Evolutionary conservation across 305 asterid genomes (phyloP).

Genomic region (Salvia sclarea): DNA sequence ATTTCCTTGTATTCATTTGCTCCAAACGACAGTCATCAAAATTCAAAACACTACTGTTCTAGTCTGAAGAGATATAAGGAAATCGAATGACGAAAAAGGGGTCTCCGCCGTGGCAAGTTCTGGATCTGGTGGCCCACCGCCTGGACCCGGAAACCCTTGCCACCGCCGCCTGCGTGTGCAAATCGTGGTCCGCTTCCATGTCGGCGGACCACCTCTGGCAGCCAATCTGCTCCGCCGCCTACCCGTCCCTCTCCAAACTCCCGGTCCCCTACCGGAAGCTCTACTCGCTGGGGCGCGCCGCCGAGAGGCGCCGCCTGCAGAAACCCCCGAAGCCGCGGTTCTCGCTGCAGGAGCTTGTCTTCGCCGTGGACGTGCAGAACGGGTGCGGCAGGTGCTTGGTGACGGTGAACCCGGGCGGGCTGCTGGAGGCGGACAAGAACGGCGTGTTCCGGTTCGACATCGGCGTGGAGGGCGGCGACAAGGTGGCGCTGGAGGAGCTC

Average conservation of each 20-base stretch:
- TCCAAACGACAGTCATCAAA: not conserved
- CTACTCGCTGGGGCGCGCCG: conserved; percentile 55
- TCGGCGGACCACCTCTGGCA: conserved; percentile 79
- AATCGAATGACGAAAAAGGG: not conserved
- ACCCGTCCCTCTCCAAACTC: conserved; percentile 66
- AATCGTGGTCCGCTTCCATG: conserved; percentile 61
- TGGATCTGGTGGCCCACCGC: conserved; percentile 54
- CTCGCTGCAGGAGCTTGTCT: conserved; percentile 42
- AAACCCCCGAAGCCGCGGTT: conserved; percentile 51
- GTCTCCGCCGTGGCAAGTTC: conserved; percentile 64
- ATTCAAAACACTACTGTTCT: not conserved
- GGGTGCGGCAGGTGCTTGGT: conserved; percentile 25
- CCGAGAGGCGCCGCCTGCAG: conserved; percentile 48
- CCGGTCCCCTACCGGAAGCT: conserved; percentile 46
- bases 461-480: conserved; percentile 19
- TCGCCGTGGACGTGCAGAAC: conserved; percentile 51
- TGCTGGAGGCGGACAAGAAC: conserved; percentile 31
- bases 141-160: conserved; percentile 67
- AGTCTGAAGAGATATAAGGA: not conserved
- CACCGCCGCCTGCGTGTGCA: conserved; percentile 60
- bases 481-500: conserved; percentile 35
- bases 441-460: conserved; percentile 62
- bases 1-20: not conserved
- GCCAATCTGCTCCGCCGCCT: conserved; percentile 54
- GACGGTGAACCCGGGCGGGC: conserved; percentile 39